Conservation (phyloP, 2,329 filamentous ascomycete species). For the Fusarium hostae region DNA sequence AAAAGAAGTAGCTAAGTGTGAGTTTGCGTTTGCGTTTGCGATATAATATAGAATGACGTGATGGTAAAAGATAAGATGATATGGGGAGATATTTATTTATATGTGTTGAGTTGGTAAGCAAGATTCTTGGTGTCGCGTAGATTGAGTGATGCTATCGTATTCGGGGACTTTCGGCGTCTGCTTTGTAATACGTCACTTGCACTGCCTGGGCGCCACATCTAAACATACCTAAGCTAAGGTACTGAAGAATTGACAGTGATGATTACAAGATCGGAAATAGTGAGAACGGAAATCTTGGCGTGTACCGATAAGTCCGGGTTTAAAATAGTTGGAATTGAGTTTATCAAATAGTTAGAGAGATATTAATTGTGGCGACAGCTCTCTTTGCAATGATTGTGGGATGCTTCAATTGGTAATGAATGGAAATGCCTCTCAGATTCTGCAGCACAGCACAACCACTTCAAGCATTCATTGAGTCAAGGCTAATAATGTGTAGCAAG, state of each 20-base stretch:
- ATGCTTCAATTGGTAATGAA: not conserved
- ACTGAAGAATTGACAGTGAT: not conserved
- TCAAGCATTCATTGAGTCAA: too few relatives aligned
- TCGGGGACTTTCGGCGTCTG: conserved; percentile 47
- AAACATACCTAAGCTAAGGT: not conserved
- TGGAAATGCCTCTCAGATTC: not conserved
- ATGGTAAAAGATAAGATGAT: conserved; percentile 7
- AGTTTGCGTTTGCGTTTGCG: not conserved
- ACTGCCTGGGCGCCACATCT: conserved; percentile 35
- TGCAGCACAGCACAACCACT: not conserved
- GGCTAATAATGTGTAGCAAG: not conserved
- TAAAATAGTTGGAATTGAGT: not conserved
- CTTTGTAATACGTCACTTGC: conserved; percentile 57
- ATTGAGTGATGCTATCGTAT: conserved; percentile 28
- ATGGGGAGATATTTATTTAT: conserved; percentile 2
- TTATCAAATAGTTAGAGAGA: not conserved
- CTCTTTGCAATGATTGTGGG: not conserved
- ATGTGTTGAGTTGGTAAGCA: conserved; percentile 2
- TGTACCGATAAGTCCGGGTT: conserved; percentile 13
- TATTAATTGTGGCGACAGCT: not conserved
- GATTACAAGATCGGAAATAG: conserved; percentile 4
- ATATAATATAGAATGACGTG: not conserved
- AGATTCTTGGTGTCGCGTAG: not conserved
- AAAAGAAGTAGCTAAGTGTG: not conserved
- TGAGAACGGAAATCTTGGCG: not conserved